These are phyloP conservation scores for Tuber melanosporum DNA, from an alignment of 495 filamentous ascomycete species.

Conservation along the genomic window DNA sequence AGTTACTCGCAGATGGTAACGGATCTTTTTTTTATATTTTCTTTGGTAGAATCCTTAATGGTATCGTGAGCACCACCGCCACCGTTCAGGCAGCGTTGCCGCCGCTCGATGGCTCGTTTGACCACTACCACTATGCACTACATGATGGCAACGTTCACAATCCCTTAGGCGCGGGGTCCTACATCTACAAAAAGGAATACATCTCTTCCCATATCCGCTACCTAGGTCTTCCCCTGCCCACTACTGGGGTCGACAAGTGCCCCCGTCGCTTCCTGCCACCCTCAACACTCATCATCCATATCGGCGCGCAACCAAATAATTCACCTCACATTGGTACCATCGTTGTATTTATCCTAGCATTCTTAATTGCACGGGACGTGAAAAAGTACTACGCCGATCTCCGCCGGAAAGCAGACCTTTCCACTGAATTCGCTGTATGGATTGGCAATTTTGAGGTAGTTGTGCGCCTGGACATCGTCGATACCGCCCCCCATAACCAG, in stretches of 20 bases:
- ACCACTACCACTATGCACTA: conserved; percentile 16
- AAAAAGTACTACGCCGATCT: conserved; percentile 10
- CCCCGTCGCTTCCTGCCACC: conserved; percentile 18
- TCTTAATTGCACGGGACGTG: conserved; percentile 32
- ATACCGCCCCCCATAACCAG: conserved; percentile 35
- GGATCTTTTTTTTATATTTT: background rate
- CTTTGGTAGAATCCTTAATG: background rate
- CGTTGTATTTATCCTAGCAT: conserved; percentile 38
- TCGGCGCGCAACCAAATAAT: conserved; percentile 40
- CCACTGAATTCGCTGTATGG: conserved; percentile 1
- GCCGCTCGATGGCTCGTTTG: background rate
- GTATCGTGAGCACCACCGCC: background rate
- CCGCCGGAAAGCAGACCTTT: background rate
- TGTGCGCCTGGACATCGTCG: conserved; percentile 39
- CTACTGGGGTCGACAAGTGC: background rate
- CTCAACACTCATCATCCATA: conserved; percentile 37
- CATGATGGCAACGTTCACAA: conserved; percentile 30
- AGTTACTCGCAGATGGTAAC: background rate
- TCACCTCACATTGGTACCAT: conserved; percentile 40
- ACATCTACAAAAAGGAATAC: conserved; percentile 21
- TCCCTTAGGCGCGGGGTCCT: conserved; percentile 29
- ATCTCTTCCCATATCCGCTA: conserved; percentile 15
- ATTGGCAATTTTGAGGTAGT: conserved; percentile 16
- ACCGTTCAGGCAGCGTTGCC: background rate
- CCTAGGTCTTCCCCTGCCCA: background rate